Conservation (phyloP, 177 flowering plant genomes). For the Vitis hybrid region DNA sequence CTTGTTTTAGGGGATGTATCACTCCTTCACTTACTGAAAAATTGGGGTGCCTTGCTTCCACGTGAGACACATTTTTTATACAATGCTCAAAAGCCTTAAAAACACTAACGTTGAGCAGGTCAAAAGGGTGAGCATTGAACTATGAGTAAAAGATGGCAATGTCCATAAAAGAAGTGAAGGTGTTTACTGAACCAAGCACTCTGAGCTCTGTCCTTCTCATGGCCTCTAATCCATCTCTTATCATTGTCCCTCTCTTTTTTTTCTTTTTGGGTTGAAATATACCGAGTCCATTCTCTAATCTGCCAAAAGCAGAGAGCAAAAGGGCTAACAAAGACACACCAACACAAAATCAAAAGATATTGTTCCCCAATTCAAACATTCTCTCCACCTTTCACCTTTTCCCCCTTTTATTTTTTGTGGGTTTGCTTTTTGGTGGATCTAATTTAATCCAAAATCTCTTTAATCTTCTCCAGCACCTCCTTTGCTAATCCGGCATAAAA, state of each 20-base stretch:
- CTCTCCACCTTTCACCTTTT: slow-evolving; percentile 13
- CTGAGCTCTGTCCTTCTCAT: neutral
- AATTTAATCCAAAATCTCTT: slow-evolving; percentile 15
- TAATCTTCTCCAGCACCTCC: slow-evolving; percentile 12
- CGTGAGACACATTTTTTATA: no score
- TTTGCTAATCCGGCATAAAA: slow-evolving; percentile 16
- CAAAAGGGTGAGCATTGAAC: slow-evolving; percentile 11
- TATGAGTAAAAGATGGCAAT: slow-evolving; percentile 6
- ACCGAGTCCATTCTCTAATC: slow-evolving; percentile 6
- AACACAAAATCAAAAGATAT: slow-evolving; percentile 24
- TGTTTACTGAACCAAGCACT: slow-evolving; percentile 17
- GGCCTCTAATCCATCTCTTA: neutral
- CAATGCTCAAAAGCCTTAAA: neutral
- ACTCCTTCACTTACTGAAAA: no score
- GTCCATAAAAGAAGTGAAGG: slow-evolving; percentile 7
- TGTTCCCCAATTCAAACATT: slow-evolving; percentile 30
- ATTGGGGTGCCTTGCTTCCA: no score
- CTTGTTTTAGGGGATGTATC: no score
- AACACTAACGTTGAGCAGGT: slow-evolving; percentile 1
- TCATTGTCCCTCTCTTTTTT: slow-evolving; percentile 1
- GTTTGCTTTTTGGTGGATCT: slow-evolving; percentile 15
- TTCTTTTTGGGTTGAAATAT: slow-evolving; percentile 18
- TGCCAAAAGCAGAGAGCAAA: slow-evolving; percentile 20
- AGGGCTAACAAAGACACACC: slow-evolving; percentile 24
- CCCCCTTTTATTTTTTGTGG: neutral